A percentile compares a stretch with the other conserved stretches of the same genome.
phyloP scores from a whole-genome alignment of 371 early-diverging fungal genomes.

The Mucor saturninus region DNA sequence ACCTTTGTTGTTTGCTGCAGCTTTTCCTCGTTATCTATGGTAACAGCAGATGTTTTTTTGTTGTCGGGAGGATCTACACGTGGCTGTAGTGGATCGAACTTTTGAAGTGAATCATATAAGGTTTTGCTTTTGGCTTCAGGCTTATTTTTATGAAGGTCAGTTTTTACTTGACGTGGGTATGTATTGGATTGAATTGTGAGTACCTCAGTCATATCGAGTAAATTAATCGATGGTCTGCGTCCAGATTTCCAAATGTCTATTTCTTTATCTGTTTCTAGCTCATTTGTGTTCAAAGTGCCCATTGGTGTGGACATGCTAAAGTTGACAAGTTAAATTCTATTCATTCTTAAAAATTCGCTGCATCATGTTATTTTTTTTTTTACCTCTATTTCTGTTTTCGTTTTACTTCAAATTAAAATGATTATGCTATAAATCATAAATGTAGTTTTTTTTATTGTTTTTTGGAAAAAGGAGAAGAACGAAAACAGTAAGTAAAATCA shows the following conservation, averaged over 20 bases:
- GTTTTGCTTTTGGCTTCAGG: not conserved
- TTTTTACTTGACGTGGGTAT: not conserved
- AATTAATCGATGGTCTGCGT: conserved; percentile 11
- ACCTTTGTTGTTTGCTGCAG: not conserved
- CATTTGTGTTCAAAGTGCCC: not conserved
- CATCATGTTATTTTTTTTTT: no score
- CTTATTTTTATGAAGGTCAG: not conserved
- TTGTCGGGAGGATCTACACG: not conserved
- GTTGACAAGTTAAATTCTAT: no score
- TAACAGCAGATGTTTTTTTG: not conserved
- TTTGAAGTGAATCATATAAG: not conserved
- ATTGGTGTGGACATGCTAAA: not conserved
- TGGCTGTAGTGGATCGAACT: conserved; percentile 12
- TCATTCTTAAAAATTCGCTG: no score
- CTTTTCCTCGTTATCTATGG: not conserved
- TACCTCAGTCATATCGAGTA: conserved; percentile 16
- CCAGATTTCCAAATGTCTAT: not conserved
- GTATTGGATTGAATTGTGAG: conserved; percentile 11
- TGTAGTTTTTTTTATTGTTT: no score
- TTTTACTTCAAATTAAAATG: conserved; percentile 1
- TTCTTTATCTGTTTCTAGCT: not conserved
- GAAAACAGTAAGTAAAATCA: no score
- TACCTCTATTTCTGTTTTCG: not conserved
- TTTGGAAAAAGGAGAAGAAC: not conserved
- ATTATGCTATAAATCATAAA: not conserved